Evolutionary conservation across 441 rosid genomes (phyloP), one percentile per base, ranked within the genome.

Genomic region (Pelargonium fulgidum): DNA sequence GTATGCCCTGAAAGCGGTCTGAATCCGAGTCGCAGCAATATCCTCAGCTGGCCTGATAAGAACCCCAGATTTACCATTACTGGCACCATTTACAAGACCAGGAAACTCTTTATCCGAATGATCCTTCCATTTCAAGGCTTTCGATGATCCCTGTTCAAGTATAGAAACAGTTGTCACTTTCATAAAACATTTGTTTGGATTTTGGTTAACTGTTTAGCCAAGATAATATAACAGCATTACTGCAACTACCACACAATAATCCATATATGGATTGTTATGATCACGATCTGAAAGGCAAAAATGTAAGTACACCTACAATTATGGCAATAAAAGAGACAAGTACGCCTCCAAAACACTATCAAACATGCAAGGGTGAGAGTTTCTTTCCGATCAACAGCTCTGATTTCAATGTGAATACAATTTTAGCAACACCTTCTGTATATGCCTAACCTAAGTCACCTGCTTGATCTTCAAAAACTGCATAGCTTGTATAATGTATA

Each of bases 11-110:
- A 89, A 88, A 73, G 93, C 97, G 65, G 89, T 79, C 83, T 94
- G 99, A 80, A 94, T 92, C 72, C 83, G 80, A 61, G 77, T 84
- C 68, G 98, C 99, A 33, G 99, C 97, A 77, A 85, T 80, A 69
- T 87, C 94, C 77, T 90, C 93, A 68, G 70, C 79, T 29, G 87
- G 85, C 76, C 78, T 45, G 65, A 75, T 83, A 41, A 74, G 85
- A 72, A 82, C 58, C 56, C 63, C 79, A 9, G 74, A 48, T 71
- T 76, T 80, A 62, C 71, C 65, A 64, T 59, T 44, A 1, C 68
- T 61, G 52, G 81, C 67, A 45, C 68, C 71, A 62, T 72, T 80
- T 33, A 64, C 67, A 50, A 71, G 16, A 68, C 44, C 68, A 66
- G 39, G 50, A 5, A 79, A 72, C 47, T 41, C 70, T 75, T 82